Base-by-base conservation (phyloP, 73 alveolate genomes). In the Blepharisma japonicum region DNA sequence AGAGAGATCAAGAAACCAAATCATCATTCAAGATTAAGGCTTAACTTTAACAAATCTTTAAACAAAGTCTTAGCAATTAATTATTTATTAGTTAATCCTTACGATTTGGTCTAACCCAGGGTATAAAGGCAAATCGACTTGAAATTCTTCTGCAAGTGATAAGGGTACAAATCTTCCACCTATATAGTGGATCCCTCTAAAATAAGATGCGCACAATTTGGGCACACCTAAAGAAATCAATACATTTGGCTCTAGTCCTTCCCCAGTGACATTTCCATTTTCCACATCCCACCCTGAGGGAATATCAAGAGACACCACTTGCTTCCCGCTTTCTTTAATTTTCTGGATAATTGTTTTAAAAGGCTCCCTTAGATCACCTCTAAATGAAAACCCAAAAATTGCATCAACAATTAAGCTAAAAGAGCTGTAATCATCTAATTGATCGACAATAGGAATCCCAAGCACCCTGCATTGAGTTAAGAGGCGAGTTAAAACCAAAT, bases 201-300 rank as follows among this genome's bases (percentile, higher is more conserved):
- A 95, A 48, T 85, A 68, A 78, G 81, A 81, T 6, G 98, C 94
- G 46, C 99, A 95, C 76, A 85, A 86, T 88, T 97, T 97, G 8
- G 99, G 99, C 20, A 96, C 96, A 48, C 99, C 94, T 67, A 97
- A 82, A 50, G 98, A 92, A 56, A 97, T 84, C 80, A 97, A 61
- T 27, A 83, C 23, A 14, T 39, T 18, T 11, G 80, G 80, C n/a
- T 70, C 49, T 54, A 74, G 49, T 4, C 48, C 51, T 21, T 77
- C 81, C 27, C 78, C 87, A 2, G 82, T 55, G 0, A 82, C 77
- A 71, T 96, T 94, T 72, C 99, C 99, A 82, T 94, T 68, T 74
- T 95, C 98, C 23, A 97, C 98, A 90, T 97, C 99, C 98, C 98
- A 97, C 45, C 99, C 99, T 8, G 99, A 95, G 6, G 99, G 99